Evolutionary conservation across 164 flowering plant genomes (phyloP).

Genomic region (Macadamia integrifolia): DNA sequence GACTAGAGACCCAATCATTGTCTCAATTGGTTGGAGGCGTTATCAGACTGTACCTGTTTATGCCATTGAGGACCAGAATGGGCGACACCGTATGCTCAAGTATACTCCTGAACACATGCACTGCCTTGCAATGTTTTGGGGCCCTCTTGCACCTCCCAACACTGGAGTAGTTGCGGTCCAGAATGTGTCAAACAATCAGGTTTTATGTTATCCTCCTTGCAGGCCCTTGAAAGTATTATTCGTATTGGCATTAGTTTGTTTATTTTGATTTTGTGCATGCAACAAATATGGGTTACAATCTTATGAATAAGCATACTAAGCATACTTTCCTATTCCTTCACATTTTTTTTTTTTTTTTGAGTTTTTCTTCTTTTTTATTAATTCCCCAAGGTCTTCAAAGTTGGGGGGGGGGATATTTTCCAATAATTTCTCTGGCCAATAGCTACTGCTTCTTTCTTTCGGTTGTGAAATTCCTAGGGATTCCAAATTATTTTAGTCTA

Average conservation of each 20-base stretch:
- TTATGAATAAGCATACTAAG: neutral
- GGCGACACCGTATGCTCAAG: constrained; percentile 90
- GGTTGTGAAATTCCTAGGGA: no score
- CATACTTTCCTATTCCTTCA: neutral
- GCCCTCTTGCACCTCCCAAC: constrained; percentile 93
- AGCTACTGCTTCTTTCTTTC: neutral
- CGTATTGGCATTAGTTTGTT: neutral
- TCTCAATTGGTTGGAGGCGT: constrained; percentile 97
- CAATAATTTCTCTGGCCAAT: neutral
- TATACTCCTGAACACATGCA: constrained; percentile 98
- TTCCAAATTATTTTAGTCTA: no score
- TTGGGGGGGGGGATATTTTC: no score
- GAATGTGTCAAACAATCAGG: constrained; percentile 79
- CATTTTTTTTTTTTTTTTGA: no score
- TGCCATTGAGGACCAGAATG: constrained; percentile 81
- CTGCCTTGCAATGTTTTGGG: constrained; percentile 97
- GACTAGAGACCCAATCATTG: constrained; percentile 81
- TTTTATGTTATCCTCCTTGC: constrained; percentile 11
- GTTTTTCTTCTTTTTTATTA: no score
- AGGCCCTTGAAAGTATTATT: neutral
- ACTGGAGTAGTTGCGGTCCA: constrained; percentile 88
- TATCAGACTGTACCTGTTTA: constrained; percentile 87
- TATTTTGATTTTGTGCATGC: neutral
- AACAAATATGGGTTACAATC: neutral
- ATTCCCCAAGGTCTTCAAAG: no score